A percentile compares a stretch with the other conserved stretches of the same genome.
These are phyloP conservation scores for Zoysia matrella DNA, from an alignment of 202 grass and related monocot species.

Conservation along the genomic window DNA sequence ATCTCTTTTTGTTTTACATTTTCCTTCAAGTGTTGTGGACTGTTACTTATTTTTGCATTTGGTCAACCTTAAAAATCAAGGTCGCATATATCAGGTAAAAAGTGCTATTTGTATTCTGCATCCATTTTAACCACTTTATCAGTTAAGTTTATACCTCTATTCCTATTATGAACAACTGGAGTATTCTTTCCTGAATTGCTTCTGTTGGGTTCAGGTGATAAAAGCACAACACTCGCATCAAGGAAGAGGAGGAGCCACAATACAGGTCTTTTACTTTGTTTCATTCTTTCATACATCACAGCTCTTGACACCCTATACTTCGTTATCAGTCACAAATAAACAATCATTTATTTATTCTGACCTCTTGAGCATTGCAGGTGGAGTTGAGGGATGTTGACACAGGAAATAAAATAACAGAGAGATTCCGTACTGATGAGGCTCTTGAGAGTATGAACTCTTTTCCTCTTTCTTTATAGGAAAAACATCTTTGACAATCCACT, in stretches of 20 bases:
- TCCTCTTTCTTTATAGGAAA: background rate
- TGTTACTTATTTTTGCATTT: slow-evolving; percentile 43
- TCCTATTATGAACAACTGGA: background rate
- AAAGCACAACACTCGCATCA: slow-evolving; percentile 91
- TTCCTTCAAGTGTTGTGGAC: slow-evolving; percentile 30
- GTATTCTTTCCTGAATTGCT: slow-evolving; percentile 36
- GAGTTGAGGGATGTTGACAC: slow-evolving; percentile 97
- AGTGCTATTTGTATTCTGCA: slow-evolving; percentile 17
- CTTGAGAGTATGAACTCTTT: slow-evolving; percentile 72
- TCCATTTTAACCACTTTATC: slow-evolving; percentile 2
- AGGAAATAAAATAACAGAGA: slow-evolving; percentile 90
- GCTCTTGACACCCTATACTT: background rate
- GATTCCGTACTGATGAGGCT: slow-evolving; percentile 94
- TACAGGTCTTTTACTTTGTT: slow-evolving; percentile 66
- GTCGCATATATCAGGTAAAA: slow-evolving; percentile 91
- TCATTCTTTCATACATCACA: slow-evolving; percentile 24
- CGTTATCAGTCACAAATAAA: background rate
- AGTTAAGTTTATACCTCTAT: background rate
- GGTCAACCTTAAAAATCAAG: slow-evolving; percentile 57
- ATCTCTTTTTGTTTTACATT: slow-evolving; percentile 47
- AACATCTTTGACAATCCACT: background rate
- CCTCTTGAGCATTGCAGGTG: slow-evolving; percentile 58
- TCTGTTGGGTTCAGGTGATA: slow-evolving; percentile 66
- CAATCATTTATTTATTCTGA: slow-evolving; percentile 19
- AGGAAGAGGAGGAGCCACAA: slow-evolving; percentile 97